A percentile compares a stretch with the other conserved stretches of the same genome.
Conservation (phyloP, 2,329 filamentous ascomycete genomes). For the Cryphonectria nitschkei region DNA sequence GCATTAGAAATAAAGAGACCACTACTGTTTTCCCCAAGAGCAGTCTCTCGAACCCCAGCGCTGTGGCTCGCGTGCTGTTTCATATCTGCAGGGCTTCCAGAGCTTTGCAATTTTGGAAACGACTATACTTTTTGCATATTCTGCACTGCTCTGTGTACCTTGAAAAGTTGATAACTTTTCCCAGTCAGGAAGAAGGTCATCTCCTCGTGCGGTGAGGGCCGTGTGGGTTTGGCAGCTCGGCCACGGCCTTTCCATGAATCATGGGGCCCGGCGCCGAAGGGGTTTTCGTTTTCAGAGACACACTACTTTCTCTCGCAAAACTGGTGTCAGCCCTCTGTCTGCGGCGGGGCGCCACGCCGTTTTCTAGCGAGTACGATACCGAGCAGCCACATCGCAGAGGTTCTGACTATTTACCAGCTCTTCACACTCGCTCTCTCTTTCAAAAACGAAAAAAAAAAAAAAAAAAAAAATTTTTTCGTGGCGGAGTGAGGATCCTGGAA, state of each 20-base stretch:
- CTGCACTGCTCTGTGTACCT: background rate
- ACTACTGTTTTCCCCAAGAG: too few species aligned
- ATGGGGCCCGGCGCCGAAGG: background rate
- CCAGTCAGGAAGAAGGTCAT: background rate
- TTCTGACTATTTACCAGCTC: background rate
- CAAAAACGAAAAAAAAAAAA: too few species aligned
- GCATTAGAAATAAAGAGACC: too few species aligned
- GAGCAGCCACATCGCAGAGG: background rate
- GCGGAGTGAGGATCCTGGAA: background rate
- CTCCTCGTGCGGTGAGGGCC: too few species aligned
- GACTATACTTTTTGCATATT: background rate
- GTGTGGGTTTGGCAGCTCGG: background rate
- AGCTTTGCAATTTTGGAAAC: background rate
- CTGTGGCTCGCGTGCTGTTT: background rate
- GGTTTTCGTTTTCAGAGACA: background rate
- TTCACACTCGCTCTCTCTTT: background rate
- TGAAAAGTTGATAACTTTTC: background rate
- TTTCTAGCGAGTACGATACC: background rate
- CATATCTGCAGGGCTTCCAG: too few species aligned
- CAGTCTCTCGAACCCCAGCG: too few species aligned
- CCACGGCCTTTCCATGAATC: background rate
- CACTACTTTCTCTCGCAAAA: background rate
- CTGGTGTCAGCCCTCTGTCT: background rate
- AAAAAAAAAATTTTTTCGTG: too few species aligned
- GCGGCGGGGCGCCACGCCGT: background rate